phyloP scores from a whole-genome alignment of 1,139 yeast species.

The Yamadazyma epiphylla region DNA sequence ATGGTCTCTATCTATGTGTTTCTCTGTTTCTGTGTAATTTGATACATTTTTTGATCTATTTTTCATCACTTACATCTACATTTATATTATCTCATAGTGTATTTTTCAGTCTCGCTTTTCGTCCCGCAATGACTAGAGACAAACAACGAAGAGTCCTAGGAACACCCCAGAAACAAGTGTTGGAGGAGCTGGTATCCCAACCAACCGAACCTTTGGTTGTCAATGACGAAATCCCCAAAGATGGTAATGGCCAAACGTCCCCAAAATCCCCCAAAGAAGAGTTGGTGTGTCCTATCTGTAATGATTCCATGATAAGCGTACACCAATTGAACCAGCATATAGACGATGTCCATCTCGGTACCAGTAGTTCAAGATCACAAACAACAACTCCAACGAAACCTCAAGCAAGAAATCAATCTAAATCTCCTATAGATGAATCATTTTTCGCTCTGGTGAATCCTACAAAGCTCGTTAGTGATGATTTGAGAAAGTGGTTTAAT shows the following conservation, averaged over 20 bases:
- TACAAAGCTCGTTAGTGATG: slow-evolving; percentile 12
- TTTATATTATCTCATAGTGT: no score
- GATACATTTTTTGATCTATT: no score
- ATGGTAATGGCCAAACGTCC: no score
- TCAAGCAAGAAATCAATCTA: slow-evolving; percentile 4
- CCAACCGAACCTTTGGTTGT: no score
- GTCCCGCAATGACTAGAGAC: slow-evolving; percentile 1
- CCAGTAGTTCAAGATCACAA: slow-evolving; percentile 2
- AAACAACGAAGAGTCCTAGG: slow-evolving; percentile 5
- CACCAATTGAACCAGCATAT: slow-evolving; percentile 64
- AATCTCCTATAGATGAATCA: not conserved
- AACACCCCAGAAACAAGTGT: not conserved
- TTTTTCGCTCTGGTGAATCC: slow-evolving; percentile 1
- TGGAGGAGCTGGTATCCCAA: not conserved
- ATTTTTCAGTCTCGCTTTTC: no score
- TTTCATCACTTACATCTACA: no score
- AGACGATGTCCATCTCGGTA: slow-evolving; percentile 55
- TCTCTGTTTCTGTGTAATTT: no score
- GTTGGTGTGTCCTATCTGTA: slow-evolving; percentile 79
- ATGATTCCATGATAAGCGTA: slow-evolving; percentile 54
- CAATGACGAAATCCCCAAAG: no score
- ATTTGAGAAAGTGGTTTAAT: slow-evolving; percentile 20
- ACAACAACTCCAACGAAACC: slow-evolving; percentile 6
- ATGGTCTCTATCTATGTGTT: no score
- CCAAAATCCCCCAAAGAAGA: no score